These are phyloP conservation scores for Pascua sp. DNA, from an alignment of 1,284 basidiomycete species.

Conservation along the genomic window DNA sequence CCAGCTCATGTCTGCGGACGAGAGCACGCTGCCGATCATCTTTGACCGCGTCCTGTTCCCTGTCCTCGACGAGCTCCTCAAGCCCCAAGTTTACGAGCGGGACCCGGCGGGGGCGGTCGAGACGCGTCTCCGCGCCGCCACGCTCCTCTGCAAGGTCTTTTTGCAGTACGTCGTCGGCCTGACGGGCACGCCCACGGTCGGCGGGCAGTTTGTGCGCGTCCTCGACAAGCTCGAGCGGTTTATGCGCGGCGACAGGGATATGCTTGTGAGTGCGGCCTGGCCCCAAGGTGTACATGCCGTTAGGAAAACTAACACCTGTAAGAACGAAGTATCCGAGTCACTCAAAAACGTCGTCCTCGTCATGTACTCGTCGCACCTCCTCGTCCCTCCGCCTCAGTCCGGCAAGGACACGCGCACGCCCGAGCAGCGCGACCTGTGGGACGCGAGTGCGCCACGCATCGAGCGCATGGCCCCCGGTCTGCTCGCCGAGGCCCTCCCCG, in stretches of 20 bases:
- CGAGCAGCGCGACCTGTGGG: constrained; percentile 74
- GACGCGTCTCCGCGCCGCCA: constrained; percentile 79
- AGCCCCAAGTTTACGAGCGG: constrained; percentile 71
- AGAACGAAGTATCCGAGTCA: constrained; percentile 94
- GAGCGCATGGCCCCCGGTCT: constrained; percentile 87
- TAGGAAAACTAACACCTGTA: background rate
- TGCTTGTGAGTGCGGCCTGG: constrained; percentile 62
- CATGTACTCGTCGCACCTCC: constrained; percentile 82
- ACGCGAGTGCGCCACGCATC: constrained; percentile 73
- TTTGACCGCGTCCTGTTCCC: constrained; percentile 91
- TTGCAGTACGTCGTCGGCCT: constrained; percentile 85
- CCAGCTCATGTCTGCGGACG: constrained; percentile 60
- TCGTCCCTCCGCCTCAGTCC: constrained; percentile 59
- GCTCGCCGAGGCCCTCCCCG: constrained; percentile 55
- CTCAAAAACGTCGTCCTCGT: constrained; percentile 96
- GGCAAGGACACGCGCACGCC: constrained; percentile 57
- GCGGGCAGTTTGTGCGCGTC: constrained; percentile 83
- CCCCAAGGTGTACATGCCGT: too few species aligned
- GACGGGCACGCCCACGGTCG: constrained; percentile 57
- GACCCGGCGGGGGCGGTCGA: constrained; percentile 87
- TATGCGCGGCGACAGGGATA: constrained; percentile 82
- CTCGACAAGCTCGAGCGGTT: constrained; percentile 84
- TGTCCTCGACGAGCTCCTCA: constrained; percentile 83
- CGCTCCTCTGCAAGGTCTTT: constrained; percentile 88
- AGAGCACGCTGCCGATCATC: constrained; percentile 68